Percentiles rank a stretch among this genome's conserved stretches.
Conservation (phyloP, 2,329 filamentous ascomycete genomes). For the Scedosporium apiospermum region DNA sequence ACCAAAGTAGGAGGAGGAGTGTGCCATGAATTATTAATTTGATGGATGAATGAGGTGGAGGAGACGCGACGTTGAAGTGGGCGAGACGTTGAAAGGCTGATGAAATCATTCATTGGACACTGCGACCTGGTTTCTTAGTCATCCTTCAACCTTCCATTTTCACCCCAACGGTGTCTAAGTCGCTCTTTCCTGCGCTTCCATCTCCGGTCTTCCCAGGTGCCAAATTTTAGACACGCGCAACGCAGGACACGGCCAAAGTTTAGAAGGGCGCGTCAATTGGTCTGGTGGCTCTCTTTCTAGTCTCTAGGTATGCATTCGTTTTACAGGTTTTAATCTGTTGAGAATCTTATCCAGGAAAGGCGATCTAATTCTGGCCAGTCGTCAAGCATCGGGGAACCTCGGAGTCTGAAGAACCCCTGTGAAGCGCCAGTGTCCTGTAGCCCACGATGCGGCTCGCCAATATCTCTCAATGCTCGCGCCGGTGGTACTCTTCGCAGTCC, state of each 20-base stretch:
- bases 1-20: too few species aligned
- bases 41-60: neutral
- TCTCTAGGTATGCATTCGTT: neutral
- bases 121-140: neutral
- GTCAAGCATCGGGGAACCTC: neutral
- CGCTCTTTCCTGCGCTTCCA: neutral
- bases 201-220: neutral
- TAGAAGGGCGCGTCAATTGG: neutral
- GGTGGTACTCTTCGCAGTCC: neutral
- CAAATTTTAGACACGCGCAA: neutral
- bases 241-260: neutral
- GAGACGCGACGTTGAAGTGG: neutral
- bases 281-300: neutral
- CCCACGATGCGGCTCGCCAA: neutral
- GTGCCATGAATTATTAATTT: too few species aligned
- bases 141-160: neutral
- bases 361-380: neutral
- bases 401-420: neutral
- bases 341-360: neutral
- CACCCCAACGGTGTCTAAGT: neutral
- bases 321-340: neutral
- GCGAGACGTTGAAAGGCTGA: neutral
- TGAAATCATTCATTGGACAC: neutral
- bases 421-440: neutral
- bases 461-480: neutral